Base-by-base conservation (phyloP, 2,329 filamentous ascomycete species). In the Chrysoporthe austroafricana region DNA sequence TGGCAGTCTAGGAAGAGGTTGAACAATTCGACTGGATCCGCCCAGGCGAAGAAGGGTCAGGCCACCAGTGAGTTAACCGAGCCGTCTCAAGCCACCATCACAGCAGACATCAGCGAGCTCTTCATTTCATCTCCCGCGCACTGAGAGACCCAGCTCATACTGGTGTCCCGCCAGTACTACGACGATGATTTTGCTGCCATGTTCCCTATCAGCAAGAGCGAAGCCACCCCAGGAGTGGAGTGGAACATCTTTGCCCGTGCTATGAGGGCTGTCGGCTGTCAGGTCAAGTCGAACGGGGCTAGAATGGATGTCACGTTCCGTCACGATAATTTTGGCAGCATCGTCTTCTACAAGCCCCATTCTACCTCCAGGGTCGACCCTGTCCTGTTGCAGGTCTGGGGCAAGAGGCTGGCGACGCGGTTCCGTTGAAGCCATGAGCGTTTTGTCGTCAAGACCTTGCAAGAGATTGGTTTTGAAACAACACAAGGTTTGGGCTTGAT, bases 341-440 rank as follows among this genome's bases (percentile, higher is more conserved):
- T 67, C 13, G 34, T 42, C 3, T 57, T 67, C 18, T 57, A 63
- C 8, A 43, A 46, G 26, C 60, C 43, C 26, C 26, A 26, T 26
- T 26, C 26, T 26, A 26, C 26, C 26, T 26, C 26, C 26, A 26
- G 26, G 26, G 26, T 26, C 26, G 26, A 26, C 26, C 26, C 26
- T 26, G 26, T 26, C 26, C 26, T 26, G 26, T 26, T 26, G 26
- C 26, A 26, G 26, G 26, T 26, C 26, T 26, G 2, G 26, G 26
- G 26, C 26, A 26, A 26, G 26, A 26, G 26, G 26, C 26, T 26
- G 2, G 26, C 26, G 26, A 26, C 26, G 26, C 26, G 26, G 26
- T 26, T 26, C 2, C 26, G 26, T 26, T 26, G 26, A 26, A 26
- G 26, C 26, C 26, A 26, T 26, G 26, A 26, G 26, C 26, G 26